Evolutionary conservation across 352 stramenopile genomes (phyloP), one percentile per base, ranked within the genome.

Genomic region (Phytopythium chamaehyphon): DNA sequence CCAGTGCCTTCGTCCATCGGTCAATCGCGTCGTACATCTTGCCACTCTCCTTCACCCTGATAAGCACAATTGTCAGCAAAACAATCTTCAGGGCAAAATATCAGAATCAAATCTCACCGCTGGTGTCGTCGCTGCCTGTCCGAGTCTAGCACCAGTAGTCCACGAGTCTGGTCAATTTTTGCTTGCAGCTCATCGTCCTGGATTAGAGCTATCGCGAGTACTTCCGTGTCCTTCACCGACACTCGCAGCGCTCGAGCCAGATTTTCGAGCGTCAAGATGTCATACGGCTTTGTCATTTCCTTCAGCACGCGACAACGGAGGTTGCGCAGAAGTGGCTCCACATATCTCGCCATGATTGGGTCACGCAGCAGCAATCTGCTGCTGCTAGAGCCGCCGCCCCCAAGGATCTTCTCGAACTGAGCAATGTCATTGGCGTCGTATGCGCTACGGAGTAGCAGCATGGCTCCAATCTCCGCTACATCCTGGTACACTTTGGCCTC

Each of bases 301-400:
- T 95, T 78, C 55, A 98, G 81, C 14, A 98, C 93, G 55, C 98
- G 89, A 43, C 80, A 93, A 14, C 95, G 86, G 62, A 98, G 97
- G 39, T 96, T 98, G 40, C 79, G 83, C 47, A 98, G 53, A 47
- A 98, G 76, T 47, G 96, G 90, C 45, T 93, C 83, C 26, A 98
- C 59, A 47, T 86, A 91, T 47, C 90, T 82, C 61, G 82, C 82
- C 54, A 98, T 96, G 68, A 98, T 96, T 40, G 93, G 82, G 72
- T 98, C 95, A 26, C 83, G 84, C 66, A 96, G 89, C 40, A 98
- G 74, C 45, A 88, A 79, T 55, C 93, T 40, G 26, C 44, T 50
- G 28, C 44, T 21, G 26, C 44, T 24, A 1, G 44, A 26, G 44
- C 44, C 44, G 26, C 43, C 24, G 7, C 44, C 44, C 8, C 44